Evolutionary conservation across 2,329 filamentous ascomycete species (phyloP).

Genomic region (Teratosphaeria zuluensis): DNA sequence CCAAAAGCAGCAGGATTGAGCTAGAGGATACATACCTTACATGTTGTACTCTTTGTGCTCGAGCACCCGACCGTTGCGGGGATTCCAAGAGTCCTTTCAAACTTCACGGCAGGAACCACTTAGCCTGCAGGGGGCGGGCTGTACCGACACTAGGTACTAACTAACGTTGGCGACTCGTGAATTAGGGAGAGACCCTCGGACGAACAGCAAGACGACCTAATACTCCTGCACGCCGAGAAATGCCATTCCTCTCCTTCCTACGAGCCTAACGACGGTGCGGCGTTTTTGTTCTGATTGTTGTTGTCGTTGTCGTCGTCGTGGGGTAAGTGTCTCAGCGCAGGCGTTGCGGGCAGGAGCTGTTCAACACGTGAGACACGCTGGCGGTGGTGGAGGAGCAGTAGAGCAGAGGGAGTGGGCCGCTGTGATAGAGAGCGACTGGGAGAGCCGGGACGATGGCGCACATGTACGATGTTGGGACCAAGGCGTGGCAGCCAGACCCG

Average conservation of each 20-base stretch:
- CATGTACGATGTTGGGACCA: slow-evolving; percentile 92
- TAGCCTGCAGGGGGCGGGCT: too few relatives aligned
- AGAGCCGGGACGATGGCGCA: slow-evolving; percentile 6
- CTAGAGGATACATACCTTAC: too few relatives aligned
- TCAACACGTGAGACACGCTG: not conserved
- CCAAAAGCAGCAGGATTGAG: too few relatives aligned
- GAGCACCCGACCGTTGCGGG: too few relatives aligned
- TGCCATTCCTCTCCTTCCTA: not conserved
- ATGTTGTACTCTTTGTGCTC: too few relatives aligned
- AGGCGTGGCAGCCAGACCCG: slow-evolving; percentile 95
- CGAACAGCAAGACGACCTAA: not conserved
- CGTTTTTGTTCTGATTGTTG: not conserved
- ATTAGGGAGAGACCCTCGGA: too few relatives aligned
- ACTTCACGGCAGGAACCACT: too few relatives aligned
- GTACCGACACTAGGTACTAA: too few relatives aligned
- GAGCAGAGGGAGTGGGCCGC: not conserved
- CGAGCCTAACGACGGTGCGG: not conserved
- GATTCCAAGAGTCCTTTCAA: too few relatives aligned
- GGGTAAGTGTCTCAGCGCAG: not conserved
- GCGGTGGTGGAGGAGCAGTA: not conserved
- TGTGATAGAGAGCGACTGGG: not conserved
- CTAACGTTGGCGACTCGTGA: too few relatives aligned
- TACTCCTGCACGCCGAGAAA: not conserved
- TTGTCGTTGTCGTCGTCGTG: not conserved
- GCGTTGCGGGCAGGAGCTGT: not conserved